Conservation (phyloP, 306 rosid genomes). For the Prunus kanzakura region DNA sequence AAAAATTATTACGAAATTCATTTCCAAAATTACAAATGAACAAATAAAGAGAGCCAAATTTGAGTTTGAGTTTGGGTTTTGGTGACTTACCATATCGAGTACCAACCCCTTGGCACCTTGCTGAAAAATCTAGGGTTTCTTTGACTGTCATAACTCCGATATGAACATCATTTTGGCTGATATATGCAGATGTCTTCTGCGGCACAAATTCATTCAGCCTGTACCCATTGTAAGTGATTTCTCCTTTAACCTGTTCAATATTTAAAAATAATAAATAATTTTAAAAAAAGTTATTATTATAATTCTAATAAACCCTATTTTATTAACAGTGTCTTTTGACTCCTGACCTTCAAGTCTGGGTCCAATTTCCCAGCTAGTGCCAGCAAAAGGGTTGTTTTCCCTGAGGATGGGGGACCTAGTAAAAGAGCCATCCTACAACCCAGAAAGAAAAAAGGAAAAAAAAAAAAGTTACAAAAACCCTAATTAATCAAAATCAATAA, state of each 20-base stretch:
- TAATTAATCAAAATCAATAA: background rate
- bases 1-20: background rate
- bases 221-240: slow-evolving; percentile 68
- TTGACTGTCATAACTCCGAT: slow-evolving; percentile 91
- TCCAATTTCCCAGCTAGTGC: slow-evolving; percentile 96
- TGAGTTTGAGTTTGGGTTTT: no score
- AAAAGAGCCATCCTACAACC: slow-evolving; percentile 76
- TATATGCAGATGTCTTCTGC: slow-evolving; percentile 87
- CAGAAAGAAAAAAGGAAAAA: background rate
- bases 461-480: background rate
- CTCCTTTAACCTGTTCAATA: slow-evolving; percentile 58
- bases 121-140: slow-evolving; percentile 94
- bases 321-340: background rate
- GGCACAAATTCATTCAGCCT: slow-evolving; percentile 73
- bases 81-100: slow-evolving; percentile 69
- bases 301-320: background rate
- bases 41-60: background rate
- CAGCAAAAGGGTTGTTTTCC: slow-evolving; percentile 85
- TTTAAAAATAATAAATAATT: background rate
- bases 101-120: slow-evolving; percentile 94
- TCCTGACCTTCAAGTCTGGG: slow-evolving; percentile 53
- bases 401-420: slow-evolving; percentile 92
- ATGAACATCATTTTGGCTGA: slow-evolving; percentile 97
- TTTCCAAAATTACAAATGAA: background rate
- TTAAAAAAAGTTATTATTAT: background rate